Base-by-base conservation (phyloP, 768 basidiomycete genomes). In the Mycena haematopus region DNA sequence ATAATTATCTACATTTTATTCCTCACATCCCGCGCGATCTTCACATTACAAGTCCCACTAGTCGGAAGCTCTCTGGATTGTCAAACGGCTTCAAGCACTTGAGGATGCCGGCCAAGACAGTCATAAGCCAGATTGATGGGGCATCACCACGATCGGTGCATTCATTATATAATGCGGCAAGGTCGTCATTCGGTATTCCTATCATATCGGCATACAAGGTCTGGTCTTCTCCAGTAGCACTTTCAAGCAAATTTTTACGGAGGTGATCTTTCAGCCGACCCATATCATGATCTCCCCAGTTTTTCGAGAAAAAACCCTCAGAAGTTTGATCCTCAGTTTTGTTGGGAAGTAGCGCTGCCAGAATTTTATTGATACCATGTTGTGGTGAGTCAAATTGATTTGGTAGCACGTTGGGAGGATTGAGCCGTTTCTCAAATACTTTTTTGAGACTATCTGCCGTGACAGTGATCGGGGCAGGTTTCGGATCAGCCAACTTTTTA, bases 261-360 rank as follows among this genome's bases (percentile, higher is more conserved):
- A 62, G 27, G 19, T 62, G 60, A 22, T 55, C 45, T 44, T 62
- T 62, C 0, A 56, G 33, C 4, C 31, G 17, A 3, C 46, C 52
- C n/a, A 62, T 51, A 14, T 62, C 52, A 0, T 50, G 35, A 0
- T 25, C 25, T 7, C 22, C 21, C 52, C 45, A 62, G 6, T 25
- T 46, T 40, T 36, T 15, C 1, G 52, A 11, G 52, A 61, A 61
- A 22, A 54, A 55, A 15, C 52, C 40, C 24, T 54, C 52, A 0
- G 52, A 19, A 9, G 60, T 47, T 11, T 6, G 4, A 22, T 61
- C 60, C 24, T 40, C 13, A 1, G 60, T 54, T 8, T 22, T 19
- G 21, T 33, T 21, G 33, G 60, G 60, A 21, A 60, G n/a, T 14
- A 40, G 44, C 0, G 4, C n/a, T 8, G 38, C 8, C 21, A 60